These are phyloP conservation scores for Globisporangium solare DNA, from an alignment of 352 stramenopile genomes.

Conservation along the genomic window DNA sequence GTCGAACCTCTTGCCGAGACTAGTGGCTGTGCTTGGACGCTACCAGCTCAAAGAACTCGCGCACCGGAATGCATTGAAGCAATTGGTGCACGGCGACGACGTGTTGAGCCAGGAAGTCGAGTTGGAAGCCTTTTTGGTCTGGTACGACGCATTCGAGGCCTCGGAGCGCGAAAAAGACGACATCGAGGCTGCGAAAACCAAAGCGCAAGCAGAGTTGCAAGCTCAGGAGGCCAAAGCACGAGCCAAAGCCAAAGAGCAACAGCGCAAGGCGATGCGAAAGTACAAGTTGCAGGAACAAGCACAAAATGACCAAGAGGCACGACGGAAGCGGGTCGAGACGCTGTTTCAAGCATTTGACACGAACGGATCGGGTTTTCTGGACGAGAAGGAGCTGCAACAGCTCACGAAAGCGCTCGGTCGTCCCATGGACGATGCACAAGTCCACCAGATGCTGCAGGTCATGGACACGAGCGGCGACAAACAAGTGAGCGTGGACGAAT, in stretches of 20 bases:
- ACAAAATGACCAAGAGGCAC: slow-evolving; percentile 10
- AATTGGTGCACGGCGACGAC: slow-evolving; percentile 26
- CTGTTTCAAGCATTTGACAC: slow-evolving; percentile 60
- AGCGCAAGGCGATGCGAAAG: slow-evolving; percentile 30
- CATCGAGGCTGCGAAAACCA: slow-evolving; percentile 32
- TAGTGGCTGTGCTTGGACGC: slow-evolving; percentile 42
- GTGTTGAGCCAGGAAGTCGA: slow-evolving; percentile 36
- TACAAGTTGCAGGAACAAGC: slow-evolving; percentile 27
- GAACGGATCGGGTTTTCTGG: slow-evolving; percentile 49
- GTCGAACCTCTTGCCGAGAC: slow-evolving; percentile 49
- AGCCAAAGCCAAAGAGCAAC: slow-evolving; percentile 28
- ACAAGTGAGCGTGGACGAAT: slow-evolving; percentile 56
- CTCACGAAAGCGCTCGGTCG: slow-evolving; percentile 46
- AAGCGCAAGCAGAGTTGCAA: slow-evolving; percentile 34
- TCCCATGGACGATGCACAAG: slow-evolving; percentile 32
- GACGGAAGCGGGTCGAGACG: slow-evolving; percentile 27
- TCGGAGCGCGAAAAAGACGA: slow-evolving; percentile 42
- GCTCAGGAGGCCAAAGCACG: slow-evolving; percentile 37
- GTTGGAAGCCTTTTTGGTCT: slow-evolving; percentile 42
- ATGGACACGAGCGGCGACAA: slow-evolving; percentile 65
- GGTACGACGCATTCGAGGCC: slow-evolving; percentile 51
- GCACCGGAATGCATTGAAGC: slow-evolving; percentile 42
- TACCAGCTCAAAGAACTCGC: slow-evolving; percentile 49
- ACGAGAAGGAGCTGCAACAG: slow-evolving; percentile 44
- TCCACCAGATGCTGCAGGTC: slow-evolving; percentile 46